Conservation (phyloP, 2,329 filamentous ascomycete genomes). For the Aspergillus sp. region DNA sequence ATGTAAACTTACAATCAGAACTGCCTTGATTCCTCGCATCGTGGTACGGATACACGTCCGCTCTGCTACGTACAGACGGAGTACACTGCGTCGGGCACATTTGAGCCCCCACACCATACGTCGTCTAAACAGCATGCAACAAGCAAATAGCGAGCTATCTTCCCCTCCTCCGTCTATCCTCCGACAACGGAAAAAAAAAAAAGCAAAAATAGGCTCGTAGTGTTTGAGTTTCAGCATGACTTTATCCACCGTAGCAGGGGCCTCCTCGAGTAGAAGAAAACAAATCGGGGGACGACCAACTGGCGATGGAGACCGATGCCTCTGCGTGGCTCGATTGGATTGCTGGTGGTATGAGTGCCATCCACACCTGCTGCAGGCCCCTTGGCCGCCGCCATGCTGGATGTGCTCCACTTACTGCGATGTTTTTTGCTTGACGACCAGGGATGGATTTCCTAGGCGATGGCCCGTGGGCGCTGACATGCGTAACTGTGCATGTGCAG, state of each 20-base stretch:
- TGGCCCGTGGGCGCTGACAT: not conserved
- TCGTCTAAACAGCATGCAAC: not conserved
- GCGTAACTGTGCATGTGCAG: slow-evolving; percentile 7
- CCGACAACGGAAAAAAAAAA: not conserved
- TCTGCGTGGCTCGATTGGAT: not conserved
- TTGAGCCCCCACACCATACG: not conserved
- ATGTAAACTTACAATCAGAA: not conserved
- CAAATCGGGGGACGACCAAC: slow-evolving; percentile 7
- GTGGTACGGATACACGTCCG: not conserved
- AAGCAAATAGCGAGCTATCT: not conserved
- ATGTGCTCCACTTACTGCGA: not conserved
- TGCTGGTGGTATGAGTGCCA: not conserved
- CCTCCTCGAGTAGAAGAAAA: slow-evolving; percentile 9
- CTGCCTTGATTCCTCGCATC: not conserved
- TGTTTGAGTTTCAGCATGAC: slow-evolving; percentile 9
- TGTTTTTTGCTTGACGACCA: not conserved
- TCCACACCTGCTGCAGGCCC: not conserved
- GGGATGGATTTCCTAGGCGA: not conserved
- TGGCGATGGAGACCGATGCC: not conserved
- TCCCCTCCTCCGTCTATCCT: not conserved
- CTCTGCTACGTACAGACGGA: not conserved
- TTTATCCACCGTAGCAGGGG: slow-evolving; percentile 2
- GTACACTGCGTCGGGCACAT: not conserved
- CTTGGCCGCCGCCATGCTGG: not conserved
- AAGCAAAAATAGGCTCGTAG: not conserved